A percentile compares a stretch with the other conserved stretches of the same genome.
Evolutionary conservation across 257 asterid species (phyloP).

Genomic region (Lavandula angustifolia): DNA sequence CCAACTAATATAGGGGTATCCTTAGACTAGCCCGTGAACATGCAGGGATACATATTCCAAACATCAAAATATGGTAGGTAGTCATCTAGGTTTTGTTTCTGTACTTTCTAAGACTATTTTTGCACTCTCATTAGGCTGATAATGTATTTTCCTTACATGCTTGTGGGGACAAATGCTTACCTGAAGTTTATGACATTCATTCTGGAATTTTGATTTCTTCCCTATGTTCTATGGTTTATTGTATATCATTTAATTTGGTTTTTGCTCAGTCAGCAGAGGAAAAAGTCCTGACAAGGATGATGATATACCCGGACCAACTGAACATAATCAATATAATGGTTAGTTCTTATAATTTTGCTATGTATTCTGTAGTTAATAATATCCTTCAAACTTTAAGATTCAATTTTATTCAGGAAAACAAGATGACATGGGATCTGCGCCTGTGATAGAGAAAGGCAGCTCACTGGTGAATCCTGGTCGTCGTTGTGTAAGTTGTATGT

Average conservation of each 20-base stretch:
- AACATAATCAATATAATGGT: conserved; percentile 45
- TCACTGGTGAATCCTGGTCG: conserved; percentile 67
- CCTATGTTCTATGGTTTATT: conserved; percentile 16
- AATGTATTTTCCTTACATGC: conserved; percentile 10
- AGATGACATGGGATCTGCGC: conserved; percentile 31
- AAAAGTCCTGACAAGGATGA: conserved; percentile 45
- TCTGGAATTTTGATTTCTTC: conserved; percentile 27
- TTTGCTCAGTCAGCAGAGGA: conserved; percentile 62
- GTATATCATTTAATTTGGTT: conserved; percentile 33
- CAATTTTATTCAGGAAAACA: conserved; percentile 52
- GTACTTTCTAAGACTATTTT: conserved; percentile 1
- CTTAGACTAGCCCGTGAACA: background rate
- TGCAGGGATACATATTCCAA: background rate
- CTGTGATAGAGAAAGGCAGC: conserved; percentile 43
- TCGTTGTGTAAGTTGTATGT: conserved; percentile 99
- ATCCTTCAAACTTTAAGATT: conserved; percentile 22
- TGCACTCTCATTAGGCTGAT: conserved; percentile 8
- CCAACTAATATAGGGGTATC: conserved; percentile 23
- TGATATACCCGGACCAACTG: conserved; percentile 34
- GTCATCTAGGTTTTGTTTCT: conserved; percentile 16
- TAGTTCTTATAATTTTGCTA: conserved; percentile 22
- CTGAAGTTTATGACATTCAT: conserved; percentile 2
- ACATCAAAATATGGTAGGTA: background rate
- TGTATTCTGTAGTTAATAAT: conserved; percentile 19
- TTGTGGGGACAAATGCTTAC: background rate